Evolutionary conservation across 1,284 basidiomycete species (phyloP).

Genomic region (Leccinum griseonigrum): DNA sequence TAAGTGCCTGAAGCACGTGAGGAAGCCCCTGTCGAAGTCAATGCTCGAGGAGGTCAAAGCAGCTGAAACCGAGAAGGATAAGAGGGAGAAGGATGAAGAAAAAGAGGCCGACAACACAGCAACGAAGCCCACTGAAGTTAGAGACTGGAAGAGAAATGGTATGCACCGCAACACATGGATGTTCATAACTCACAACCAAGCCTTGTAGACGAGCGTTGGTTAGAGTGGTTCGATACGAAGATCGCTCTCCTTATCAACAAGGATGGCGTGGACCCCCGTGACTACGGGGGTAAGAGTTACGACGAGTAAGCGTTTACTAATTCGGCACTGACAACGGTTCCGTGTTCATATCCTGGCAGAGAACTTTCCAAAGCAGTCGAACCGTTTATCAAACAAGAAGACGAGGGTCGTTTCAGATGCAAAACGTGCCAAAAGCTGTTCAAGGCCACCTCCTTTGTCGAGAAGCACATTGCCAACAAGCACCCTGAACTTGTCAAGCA

Average conservation of each 20-base stretch:
- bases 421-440: constrained; percentile 94
- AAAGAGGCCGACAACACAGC: constrained; percentile 26
- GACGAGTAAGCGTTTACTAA: constrained; percentile 68
- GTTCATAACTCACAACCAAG: constrained; percentile 15
- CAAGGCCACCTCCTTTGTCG: constrained; percentile 92
- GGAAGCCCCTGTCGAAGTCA: constrained; percentile 65
- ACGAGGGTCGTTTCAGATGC: constrained; percentile 93
- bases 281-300: constrained; percentile 84
- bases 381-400: constrained; percentile 87
- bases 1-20: constrained; percentile 88
- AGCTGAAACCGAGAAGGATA: constrained; percentile 40
- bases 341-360: constrained; percentile 40
- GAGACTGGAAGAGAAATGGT: constrained; percentile 74
- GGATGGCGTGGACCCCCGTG: constrained; percentile 76
- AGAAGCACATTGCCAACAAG: constrained; percentile 92
- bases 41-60: constrained; percentile 55
- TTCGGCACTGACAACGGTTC: constrained; percentile 8
- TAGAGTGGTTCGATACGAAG: constrained; percentile 84
- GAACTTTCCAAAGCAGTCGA: constrained; percentile 78
- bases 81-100: constrained; percentile 36
- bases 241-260: constrained; percentile 73
- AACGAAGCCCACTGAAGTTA: constrained; percentile 36
- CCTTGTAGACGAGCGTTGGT: constrained; percentile 76
- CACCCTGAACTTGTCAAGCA: constrained; percentile 77
- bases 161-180: constrained; percentile 23